A percentile compares a stretch with the other conserved stretches of the same genome.
These are phyloP conservation scores for Colletotrichum australisinense DNA, from an alignment of 2,329 filamentous ascomycete species.

Conservation along the genomic window DNA sequence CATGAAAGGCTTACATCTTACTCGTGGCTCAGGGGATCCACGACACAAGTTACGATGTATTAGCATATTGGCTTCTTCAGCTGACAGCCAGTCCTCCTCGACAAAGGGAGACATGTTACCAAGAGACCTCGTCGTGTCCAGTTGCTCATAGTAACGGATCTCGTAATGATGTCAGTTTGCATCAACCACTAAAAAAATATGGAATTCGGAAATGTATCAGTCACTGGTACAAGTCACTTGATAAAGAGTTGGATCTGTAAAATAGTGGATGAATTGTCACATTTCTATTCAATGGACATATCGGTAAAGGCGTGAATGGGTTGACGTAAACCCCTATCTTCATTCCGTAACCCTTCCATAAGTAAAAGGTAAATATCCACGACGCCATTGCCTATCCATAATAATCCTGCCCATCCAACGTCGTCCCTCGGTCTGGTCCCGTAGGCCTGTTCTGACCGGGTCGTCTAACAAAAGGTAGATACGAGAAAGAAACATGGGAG, in stretches of 20 bases:
- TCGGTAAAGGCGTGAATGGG: constrained; percentile 21
- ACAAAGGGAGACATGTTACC: background rate
- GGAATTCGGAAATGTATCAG: no score
- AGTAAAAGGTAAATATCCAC: constrained; percentile 27
- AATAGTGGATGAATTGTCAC: constrained; percentile 11
- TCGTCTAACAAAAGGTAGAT: constrained; percentile 33
- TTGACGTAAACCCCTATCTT: constrained; percentile 25
- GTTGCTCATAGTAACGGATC: background rate
- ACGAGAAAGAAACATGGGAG: constrained; percentile 33
- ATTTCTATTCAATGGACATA: constrained; percentile 31
- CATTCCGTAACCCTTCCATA: constrained; percentile 31
- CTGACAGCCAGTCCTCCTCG: background rate
- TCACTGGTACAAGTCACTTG: background rate
- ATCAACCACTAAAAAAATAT: no score
- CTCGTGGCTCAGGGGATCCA: no score
- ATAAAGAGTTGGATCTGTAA: background rate
- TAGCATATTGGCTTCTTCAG: background rate
- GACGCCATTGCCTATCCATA: constrained; percentile 30
- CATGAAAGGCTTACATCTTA: no score
- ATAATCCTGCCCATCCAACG: constrained; percentile 34
- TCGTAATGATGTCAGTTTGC: no score
- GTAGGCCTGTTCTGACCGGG: constrained; percentile 31
- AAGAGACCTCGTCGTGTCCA: background rate
- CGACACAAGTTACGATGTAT: no score
- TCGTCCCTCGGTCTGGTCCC: constrained; percentile 35